phyloP scores from a whole-genome alignment of 257 asterid genomes.

The Lantana camara region DNA sequence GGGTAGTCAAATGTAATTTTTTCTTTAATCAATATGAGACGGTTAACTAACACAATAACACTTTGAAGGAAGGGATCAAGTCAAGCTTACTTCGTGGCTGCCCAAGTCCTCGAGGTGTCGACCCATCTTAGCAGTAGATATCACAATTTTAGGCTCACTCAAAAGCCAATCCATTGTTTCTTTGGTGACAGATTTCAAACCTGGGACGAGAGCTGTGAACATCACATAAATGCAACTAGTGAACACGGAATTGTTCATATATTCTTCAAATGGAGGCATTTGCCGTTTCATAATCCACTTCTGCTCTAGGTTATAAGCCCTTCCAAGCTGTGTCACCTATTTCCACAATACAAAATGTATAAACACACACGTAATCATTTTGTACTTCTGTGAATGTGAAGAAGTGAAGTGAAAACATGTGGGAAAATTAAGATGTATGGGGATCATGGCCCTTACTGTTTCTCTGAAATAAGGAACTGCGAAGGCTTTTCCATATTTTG shows the following conservation, averaged over 20 bases:
- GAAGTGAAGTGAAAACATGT: no score
- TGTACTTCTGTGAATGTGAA: no score
- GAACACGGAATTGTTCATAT: conserved; percentile 15
- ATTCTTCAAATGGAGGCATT: conserved; percentile 35
- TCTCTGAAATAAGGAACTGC: conserved; percentile 25
- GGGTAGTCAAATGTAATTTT: no score
- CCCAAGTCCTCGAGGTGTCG: conserved; percentile 23
- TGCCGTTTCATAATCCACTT: conserved; percentile 30
- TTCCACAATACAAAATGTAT: not conserved
- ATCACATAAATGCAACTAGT: conserved; percentile 21
- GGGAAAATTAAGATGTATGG: not conserved
- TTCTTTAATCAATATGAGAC: no score
- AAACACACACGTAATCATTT: not conserved
- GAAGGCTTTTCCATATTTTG: conserved; percentile 17
- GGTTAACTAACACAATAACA: no score
- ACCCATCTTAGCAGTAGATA: conserved; percentile 22
- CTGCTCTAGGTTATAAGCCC: conserved; percentile 30
- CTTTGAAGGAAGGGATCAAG: no score
- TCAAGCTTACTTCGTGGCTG: conserved; percentile 25
- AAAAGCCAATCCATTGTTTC: conserved; percentile 30
- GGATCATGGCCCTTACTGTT: conserved; percentile 27
- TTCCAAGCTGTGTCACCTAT: conserved; percentile 27
- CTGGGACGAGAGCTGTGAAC: conserved; percentile 9
- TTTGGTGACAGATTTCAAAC: conserved; percentile 25
- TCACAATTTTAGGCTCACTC: conserved; percentile 19